Evolutionary conservation across 306 rosid genomes (phyloP).

Genomic region (Delonix regia): DNA sequence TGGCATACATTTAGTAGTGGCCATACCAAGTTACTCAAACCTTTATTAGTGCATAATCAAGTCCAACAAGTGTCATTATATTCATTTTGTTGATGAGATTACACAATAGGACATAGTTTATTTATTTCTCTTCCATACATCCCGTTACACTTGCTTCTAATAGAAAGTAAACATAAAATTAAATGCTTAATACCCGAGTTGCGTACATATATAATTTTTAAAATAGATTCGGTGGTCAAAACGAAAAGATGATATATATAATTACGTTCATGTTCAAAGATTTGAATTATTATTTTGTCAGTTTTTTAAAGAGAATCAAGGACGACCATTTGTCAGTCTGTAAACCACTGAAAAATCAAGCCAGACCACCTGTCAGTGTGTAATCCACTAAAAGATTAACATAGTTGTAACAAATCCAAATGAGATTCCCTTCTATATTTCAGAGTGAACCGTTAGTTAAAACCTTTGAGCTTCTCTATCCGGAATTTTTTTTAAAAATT

Average conservation of each 20-base stretch:
- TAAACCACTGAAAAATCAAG: neutral
- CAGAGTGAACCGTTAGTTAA: neutral
- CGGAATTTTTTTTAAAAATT: neutral
- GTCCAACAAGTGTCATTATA: neutral
- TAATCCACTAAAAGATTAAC: conserved; percentile 21
- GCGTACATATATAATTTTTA: neutral
- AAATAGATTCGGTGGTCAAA: neutral
- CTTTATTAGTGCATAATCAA: neutral
- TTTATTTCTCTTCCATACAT: neutral
- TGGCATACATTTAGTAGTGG: conserved; percentile 13
- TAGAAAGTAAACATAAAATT: neutral
- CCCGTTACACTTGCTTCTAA: conserved; percentile 5
- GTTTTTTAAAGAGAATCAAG: neutral
- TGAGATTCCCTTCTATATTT: neutral
- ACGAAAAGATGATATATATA: neutral
- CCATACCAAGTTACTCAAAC: neutral
- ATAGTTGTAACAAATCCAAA: neutral
- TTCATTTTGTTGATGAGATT: neutral
- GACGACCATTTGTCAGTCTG: neutral
- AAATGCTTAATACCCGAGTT: neutral
- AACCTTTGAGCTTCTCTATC: neutral
- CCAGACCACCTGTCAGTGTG: neutral
- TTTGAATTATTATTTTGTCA: neutral
- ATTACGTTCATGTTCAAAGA: neutral
- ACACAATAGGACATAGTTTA: neutral